Evolutionary conservation across 1,284 basidiomycete genomes (phyloP).

Genomic region (Rhodotorula mucilaginosa): DNA sequence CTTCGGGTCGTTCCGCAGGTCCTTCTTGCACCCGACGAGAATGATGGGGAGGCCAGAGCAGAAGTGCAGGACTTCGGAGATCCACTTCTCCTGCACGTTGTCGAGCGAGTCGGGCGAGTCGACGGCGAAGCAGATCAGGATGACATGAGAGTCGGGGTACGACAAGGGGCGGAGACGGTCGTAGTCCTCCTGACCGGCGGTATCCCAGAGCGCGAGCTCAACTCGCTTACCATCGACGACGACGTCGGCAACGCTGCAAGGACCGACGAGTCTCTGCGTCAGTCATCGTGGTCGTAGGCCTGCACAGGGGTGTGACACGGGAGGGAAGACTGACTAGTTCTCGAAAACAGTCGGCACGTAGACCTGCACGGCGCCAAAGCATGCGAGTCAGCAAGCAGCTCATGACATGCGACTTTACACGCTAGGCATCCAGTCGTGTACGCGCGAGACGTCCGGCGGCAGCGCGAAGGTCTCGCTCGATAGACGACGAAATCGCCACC

Average conservation of each 20-base stretch:
- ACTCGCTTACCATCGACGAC: constrained; percentile 83
- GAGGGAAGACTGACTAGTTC: constrained; percentile 54
- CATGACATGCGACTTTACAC: not conserved
- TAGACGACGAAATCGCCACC: no score
- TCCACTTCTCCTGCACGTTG: constrained; percentile 98
- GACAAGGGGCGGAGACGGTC: constrained; percentile 88
- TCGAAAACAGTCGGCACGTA: constrained; percentile 99
- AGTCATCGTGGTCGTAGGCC: not conserved
- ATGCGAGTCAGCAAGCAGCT: constrained; percentile 1
- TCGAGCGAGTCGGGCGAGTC: constrained; percentile 92
- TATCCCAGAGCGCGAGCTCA: constrained; percentile 96
- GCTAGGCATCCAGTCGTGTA: no score
- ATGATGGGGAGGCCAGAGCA: constrained; percentile 90
- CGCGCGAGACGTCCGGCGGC: no score
- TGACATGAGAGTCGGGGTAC: constrained; percentile 94
- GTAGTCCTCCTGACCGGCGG: constrained; percentile 97
- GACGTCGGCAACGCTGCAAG: constrained; percentile 69
- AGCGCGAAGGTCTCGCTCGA: no score
- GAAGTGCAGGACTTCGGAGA: constrained; percentile 95
- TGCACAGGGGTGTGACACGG: not conserved
- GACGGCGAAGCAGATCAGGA: constrained; percentile 93
- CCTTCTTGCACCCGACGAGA: constrained; percentile 90
- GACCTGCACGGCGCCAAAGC: constrained; percentile 57
- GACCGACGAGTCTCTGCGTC: not conserved
- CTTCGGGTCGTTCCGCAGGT: constrained; percentile 81